Base-by-base conservation (phyloP, 2,329 filamentous ascomycete species). In the Acephala macrosclerotiorum region DNA sequence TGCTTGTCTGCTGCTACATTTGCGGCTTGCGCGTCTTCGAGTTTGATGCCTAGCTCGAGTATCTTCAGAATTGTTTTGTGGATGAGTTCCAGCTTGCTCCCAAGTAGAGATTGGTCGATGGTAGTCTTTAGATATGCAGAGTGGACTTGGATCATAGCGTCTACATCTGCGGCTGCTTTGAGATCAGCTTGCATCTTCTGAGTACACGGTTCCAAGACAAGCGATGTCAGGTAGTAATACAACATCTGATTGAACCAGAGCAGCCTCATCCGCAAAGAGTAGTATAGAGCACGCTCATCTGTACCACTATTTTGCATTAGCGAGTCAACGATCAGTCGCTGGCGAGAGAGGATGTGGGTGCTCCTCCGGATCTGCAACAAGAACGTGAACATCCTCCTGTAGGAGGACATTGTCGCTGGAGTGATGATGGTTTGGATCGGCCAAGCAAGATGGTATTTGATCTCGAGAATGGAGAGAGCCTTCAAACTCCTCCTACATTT, bases 291-390 rank as follows among this genome's bases (percentile, higher is more conserved):
- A 16, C 80, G 79, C 59, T 84, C 83, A n/a, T 73, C 69, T 36
- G 76, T 76, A 64, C 79, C 80, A 47, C 78, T 78, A 4, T 59
- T 78, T 61, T 51, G 81, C 77, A 38, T 76, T 75, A 73, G 76
- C 74, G 70, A 77, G 65, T 81, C 79, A 14, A 80, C 78, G 25
- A 82, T 72, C 5, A 84, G 76, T 35, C 82, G 81, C 57, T 83
- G 80, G 26, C 84, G 84, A 29, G 89, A 87, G 1, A 97, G 82
- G 1, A 90, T 79, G 68, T 89, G 85, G 60, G 87, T 86, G 3
- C 92, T 90, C 56, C 93, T 86, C 60, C 90, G 89, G 29, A 93
- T 81, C 75, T 97, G 94, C 35, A 97, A 83, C 0, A 97, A 83
- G 9, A 97, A 85, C 0, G 87, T 90, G 71, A 93, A 93, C 3